Conservation (phyloP, 2,329 filamentous ascomycete species). For the Xylariaceae sp. region DNA sequence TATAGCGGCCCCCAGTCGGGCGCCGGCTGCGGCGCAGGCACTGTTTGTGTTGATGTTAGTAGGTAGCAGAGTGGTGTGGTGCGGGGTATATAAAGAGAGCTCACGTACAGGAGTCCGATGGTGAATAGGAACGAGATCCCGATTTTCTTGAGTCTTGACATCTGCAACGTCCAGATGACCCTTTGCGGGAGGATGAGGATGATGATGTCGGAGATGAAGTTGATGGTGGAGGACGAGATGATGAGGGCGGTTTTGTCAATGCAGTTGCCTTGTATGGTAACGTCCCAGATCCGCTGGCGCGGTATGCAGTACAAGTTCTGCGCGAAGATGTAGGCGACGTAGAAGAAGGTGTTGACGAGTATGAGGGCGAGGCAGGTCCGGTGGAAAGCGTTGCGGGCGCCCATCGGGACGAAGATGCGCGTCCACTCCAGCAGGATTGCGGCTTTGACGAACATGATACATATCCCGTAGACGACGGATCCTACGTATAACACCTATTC, state of each 20-base stretch:
- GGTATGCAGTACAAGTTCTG: constrained; percentile 32
- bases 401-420: constrained; percentile 31
- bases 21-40: background rate
- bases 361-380: constrained; percentile 29
- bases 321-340: constrained; percentile 22
- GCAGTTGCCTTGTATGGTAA: constrained; percentile 29
- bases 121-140: constrained; percentile 39
- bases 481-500: constrained; percentile 35
- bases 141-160: constrained; percentile 36
- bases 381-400: constrained; percentile 32
- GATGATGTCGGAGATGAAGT: constrained; percentile 32
- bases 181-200: constrained; percentile 38
- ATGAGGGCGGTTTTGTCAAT: constrained; percentile 24
- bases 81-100: background rate
- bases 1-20: background rate
- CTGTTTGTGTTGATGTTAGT: background rate
- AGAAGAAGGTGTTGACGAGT: constrained; percentile 23
- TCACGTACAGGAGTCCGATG: constrained; percentile 34
- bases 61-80: background rate
- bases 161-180: constrained; percentile 37
- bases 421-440: constrained; percentile 49
- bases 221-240: constrained; percentile 26
- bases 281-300: constrained; percentile 33
- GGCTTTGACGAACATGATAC: constrained; percentile 44
- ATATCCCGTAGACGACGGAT: constrained; percentile 40